Evolutionary conservation across 2,329 filamentous ascomycete genomes (phyloP), one percentile per base, ranked within the genome.

Genomic region (Ampelomyces quisqualis): DNA sequence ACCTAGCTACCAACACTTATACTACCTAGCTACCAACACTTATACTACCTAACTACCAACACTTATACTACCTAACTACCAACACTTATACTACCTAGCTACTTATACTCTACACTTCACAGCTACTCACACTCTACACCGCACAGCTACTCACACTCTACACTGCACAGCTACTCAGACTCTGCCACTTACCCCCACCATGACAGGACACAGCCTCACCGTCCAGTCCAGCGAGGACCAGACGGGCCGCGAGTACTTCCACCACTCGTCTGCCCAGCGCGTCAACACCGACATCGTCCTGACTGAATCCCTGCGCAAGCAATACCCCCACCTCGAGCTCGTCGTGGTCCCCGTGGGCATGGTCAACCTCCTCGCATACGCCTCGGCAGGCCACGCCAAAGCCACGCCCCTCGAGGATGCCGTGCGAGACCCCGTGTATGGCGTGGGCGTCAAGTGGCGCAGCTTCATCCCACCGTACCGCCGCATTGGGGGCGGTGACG

Each of bases 301-400:
- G 15, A 63, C 71, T 33, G 67, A 73, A 43, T 65, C 71, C n/a
- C 58, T 75, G 7, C 71, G 71, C 33, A 61, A 56, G 14, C 71
- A 75, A 38, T 74, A 74, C 38, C 70, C 71, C 10, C 44, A 72
- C 20, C 68, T 74, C 14, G 69, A 73, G 41, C 64, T 75, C 27
- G 65, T 69, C 24, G 58, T 73, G 23, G 59, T 64, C 2, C 72
- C 72, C 4, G 38, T 42, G 20, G 38, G 38, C 23, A 43, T 35
- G 27, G 60, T 64, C 51, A 60, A 71, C 46, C 69, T 75, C 20
- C 57, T 73, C 39, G 62, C 56, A 8, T 75, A 70, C 53, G 72
- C 72, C 18, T 51, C 55, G 9, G 67, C 72, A 6, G 72, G 73
- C 40, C 58, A 68, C 38, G 71, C 70, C 5, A 64, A 61, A 4